These are phyloP conservation scores for Auricularia sp. DNA, from an alignment of 768 basidiomycete genomes.

Conservation along the genomic window DNA sequence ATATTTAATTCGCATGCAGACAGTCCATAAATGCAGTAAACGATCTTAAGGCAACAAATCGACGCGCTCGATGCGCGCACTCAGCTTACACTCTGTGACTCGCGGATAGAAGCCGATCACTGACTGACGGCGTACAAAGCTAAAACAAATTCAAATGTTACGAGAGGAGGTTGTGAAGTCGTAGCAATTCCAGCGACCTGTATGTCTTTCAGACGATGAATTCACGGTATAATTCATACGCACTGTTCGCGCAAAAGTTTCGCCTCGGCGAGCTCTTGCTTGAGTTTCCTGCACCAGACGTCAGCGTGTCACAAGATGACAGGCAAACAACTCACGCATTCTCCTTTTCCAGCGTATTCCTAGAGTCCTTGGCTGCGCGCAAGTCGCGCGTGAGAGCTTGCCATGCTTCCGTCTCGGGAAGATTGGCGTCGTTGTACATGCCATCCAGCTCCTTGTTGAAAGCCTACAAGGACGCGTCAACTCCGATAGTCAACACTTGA, in stretches of 20 bases:
- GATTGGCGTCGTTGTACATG: constrained; percentile 77
- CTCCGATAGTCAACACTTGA: background rate
- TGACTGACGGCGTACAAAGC: background rate
- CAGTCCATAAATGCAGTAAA: no score
- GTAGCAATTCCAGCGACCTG: background rate
- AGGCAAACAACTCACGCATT: constrained; percentile 51
- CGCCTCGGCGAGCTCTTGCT: background rate
- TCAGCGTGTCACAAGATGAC: constrained; percentile 7
- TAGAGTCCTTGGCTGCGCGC: constrained; percentile 58
- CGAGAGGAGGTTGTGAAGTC: background rate
- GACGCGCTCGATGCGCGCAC: no score
- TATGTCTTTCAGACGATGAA: background rate
- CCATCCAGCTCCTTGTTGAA: constrained; percentile 91
- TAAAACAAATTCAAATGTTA: background rate
- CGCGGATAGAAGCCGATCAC: no score
- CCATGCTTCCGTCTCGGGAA: constrained; percentile 80
- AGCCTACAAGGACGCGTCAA: constrained; percentile 37
- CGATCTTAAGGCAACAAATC: no score
- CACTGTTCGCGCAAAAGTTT: background rate
- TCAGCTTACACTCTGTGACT: no score
- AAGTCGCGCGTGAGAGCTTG: constrained; percentile 65
- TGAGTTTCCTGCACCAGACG: background rate
- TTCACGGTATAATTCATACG: background rate
- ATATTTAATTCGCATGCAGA: no score
- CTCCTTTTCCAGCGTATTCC: constrained; percentile 66